Conservation (phyloP, 2,329 filamentous ascomycete genomes). For the Neofusicoccum umdonicola region DNA sequence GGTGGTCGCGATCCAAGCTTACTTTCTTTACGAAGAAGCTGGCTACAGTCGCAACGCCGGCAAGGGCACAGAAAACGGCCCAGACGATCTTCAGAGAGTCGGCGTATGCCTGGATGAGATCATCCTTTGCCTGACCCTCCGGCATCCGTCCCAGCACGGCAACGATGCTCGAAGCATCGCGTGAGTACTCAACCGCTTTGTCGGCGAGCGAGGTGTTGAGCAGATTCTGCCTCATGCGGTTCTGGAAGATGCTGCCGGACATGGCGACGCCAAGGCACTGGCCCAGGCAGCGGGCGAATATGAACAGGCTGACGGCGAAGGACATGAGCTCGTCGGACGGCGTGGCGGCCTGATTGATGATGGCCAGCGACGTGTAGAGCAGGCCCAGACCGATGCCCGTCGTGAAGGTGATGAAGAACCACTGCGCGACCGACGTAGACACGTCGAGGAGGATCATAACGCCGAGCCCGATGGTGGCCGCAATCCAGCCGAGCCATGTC, state of each 20-base stretch:
- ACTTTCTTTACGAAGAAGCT: background rate
- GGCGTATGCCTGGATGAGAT: background rate
- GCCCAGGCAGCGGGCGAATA: constrained; percentile 30
- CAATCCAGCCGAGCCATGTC: constrained; percentile 24
- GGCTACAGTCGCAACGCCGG: background rate
- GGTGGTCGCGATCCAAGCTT: background rate
- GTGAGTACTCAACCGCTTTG: background rate
- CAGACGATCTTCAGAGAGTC: background rate
- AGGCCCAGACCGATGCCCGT: constrained; percentile 29
- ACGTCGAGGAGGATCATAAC: constrained; percentile 23
- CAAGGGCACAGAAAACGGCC: background rate
- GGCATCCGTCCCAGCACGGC: background rate
- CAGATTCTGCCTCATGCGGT: constrained; percentile 11
- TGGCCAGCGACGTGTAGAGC: constrained; percentile 28
- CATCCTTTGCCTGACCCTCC: background rate
- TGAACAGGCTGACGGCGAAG: constrained; percentile 23
- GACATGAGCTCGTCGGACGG: constrained; percentile 25
- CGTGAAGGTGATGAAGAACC: constrained; percentile 29
- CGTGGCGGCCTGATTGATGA: constrained; percentile 38
- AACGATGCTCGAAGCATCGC: background rate
- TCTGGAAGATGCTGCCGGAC: constrained; percentile 42
- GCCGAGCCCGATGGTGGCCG: constrained; percentile 25
- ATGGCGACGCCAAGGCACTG: constrained; percentile 48
- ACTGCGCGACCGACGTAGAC: constrained; percentile 18
- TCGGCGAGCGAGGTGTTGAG: background rate